Base-by-base conservation (phyloP, 805 yeast species). In the Saturnispora kantuleensis region DNA sequence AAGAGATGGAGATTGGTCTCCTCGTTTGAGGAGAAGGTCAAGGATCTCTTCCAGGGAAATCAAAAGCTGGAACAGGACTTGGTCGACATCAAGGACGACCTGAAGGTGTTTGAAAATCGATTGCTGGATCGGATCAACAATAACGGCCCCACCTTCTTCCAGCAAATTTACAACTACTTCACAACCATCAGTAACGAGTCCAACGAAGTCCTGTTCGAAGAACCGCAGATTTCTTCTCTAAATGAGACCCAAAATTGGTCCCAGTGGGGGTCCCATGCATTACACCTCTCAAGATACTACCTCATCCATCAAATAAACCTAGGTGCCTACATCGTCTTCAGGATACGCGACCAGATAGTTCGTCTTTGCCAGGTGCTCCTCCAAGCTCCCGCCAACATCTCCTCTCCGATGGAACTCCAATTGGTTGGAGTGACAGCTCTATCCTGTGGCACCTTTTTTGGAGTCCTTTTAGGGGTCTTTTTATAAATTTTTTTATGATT, bases 1-100 rank as follows among this genome's bases (percentile, higher is more conserved):
- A 93, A 88, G 57, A 69, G 98, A 51, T 69, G 77, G 47, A 69
- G 89, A 46, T 66, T 93, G 48, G 94, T 90, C 16, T 77, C 77
- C 10, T 76, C 88, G 1, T 93, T 93, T 64, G 96, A 90, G 55
- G 78, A 72, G 18, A 84, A 82, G 56, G 94, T 89, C 10, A 77
- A 71, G 51, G 70, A 66, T 7, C 71, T 75, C 2, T 59, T 81
- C 16, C 71, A 68, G 2, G 64, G 67, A 17, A 55, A 48, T 18
- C 54, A 56, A 31, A 47, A 46, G 16, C 39, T 55, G 29, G 53
- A 45, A 18, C 35, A 37, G 7, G 54, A 55, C 13, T 34, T 56
- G 5, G 40, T 45, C 6, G 43, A 29, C 2, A 41, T 59, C 29
- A 55, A 50, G 18, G 46, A 52, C 9, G 52, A 54, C 11, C 15